A percentile compares a stretch with the other conserved stretches of the same genome.
Conservation (phyloP, 345 rosid genomes). For the Hibiscus tridactylites region DNA sequence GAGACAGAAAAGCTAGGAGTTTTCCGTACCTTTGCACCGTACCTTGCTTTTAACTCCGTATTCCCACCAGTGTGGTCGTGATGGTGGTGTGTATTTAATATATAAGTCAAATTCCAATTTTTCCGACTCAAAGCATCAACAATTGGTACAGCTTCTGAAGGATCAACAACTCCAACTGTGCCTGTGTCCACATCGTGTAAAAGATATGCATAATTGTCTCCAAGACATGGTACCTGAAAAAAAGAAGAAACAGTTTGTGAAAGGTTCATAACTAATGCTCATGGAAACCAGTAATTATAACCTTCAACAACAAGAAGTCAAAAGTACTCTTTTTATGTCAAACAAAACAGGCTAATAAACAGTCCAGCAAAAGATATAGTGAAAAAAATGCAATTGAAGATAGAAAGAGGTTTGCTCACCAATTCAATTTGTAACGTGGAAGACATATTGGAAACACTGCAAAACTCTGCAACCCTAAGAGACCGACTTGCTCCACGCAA, state of each 20-base stretch:
- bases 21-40: conserved; percentile 89
- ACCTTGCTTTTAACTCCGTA: conserved; percentile 84
- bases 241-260: background rate
- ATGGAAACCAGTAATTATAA: background rate
- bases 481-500: conserved; percentile 66
- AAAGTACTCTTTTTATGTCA: no score
- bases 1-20: background rate
- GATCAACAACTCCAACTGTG: conserved; percentile 99
- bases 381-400: background rate
- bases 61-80: conserved; percentile 89
- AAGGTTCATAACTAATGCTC: background rate
- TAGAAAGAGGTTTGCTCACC: conserved; percentile 33
- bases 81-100: conserved; percentile 94
- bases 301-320: no score
- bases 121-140: conserved; percentile 75
- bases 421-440: conserved; percentile 88
- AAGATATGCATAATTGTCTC: conserved; percentile 88
- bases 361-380: background rate
- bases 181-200: conserved; percentile 92
- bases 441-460: conserved; percentile 67
- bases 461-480: conserved; percentile 76
- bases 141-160: conserved; percentile 81
- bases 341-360: background rate
- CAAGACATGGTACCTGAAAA: conserved; percentile 81
- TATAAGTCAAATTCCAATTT: conserved; percentile 79